Evolutionary conservation across 345 rosid species (phyloP), one percentile per base, ranked within the genome.

Genomic region (Camelina sativa): DNA sequence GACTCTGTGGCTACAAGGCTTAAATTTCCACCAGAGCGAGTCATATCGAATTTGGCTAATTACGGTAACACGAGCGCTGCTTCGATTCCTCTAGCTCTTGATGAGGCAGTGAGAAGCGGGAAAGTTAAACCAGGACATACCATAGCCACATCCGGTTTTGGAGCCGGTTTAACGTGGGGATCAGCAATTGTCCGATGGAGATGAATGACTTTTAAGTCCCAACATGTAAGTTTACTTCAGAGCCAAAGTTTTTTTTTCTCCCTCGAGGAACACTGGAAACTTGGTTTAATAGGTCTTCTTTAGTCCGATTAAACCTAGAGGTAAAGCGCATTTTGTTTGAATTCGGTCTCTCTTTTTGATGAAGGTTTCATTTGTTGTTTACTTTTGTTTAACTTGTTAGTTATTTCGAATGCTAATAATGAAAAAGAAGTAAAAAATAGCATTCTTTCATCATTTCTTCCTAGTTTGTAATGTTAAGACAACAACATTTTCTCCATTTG

Each of bases 151-250:
- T 91, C 98, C 11, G 97, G 98, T 57, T 95, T 90, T 40, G 98
- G 99, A 47, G 99, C 97, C 2, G 99, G 98, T 65, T 85, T 95
- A 72, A 95, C 96, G 38, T 89, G 97, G 99, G 99, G 91, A 52
- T 90, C 99, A 52, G 97, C 93, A 17, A 83, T 95, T 47, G 2
- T 92, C 57, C 78, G 97, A 82, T 95, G 99, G 97, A 91, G 89
- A 40, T 90, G 79, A 87, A 70, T 47, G 67, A 41, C 11, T 28
- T 22, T 22, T 2, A 10, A 43, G 50, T 67, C 53, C n/a, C 62
- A 8, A 51, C 43, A 25, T 65, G 63, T 43, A 67, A 40, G 60
- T 61, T 75, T 51, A 60, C 74, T 51, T 54, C 65, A 62, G 64
- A 69, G 62, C 66, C 60, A 28, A 38, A 5, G 35, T 43, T 64